Percentiles rank a stretch among this genome's conserved stretches.
Evolutionary conservation across 2,329 filamentous ascomycete genomes (phyloP).

Genomic region (Neofusicoccum cordaticola): DNA sequence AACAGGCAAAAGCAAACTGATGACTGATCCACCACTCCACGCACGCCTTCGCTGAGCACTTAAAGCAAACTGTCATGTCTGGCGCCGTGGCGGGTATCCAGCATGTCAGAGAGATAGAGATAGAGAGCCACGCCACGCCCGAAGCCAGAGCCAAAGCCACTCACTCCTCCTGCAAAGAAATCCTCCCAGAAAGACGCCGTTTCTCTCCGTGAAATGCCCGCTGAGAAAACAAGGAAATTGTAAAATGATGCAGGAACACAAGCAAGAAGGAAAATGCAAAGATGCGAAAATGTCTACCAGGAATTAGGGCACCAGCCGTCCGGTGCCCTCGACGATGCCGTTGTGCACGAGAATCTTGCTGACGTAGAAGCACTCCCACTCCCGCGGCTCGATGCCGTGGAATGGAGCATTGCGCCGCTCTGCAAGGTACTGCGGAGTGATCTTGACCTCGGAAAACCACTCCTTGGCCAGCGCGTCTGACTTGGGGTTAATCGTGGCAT

Average conservation of each 20-base stretch:
- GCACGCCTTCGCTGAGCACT: slow-evolving; percentile 3
- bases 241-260: slow-evolving; percentile 1
- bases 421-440: slow-evolving; percentile 29
- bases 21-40: background rate
- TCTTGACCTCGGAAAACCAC: slow-evolving; percentile 35
- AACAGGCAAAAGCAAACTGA: background rate
- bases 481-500: slow-evolving; percentile 26
- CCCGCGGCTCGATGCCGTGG: slow-evolving; percentile 29
- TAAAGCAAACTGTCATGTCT: background rate
- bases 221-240: background rate
- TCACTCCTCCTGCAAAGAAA: slow-evolving; percentile 4
- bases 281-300: background rate
- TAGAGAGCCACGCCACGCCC: slow-evolving; percentile 1
- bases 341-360: slow-evolving; percentile 17
- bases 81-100: slow-evolving; percentile 3
- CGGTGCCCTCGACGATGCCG: slow-evolving; percentile 13
- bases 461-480: slow-evolving; percentile 32
- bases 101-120: background rate
- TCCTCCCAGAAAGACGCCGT: slow-evolving; percentile 8
- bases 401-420: slow-evolving; percentile 30
- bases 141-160: background rate
- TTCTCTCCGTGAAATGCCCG: slow-evolving; percentile 12
- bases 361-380: slow-evolving; percentile 30
- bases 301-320: slow-evolving; percentile 6
- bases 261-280: slow-evolving; percentile 1